Evolutionary conservation across 345 rosid species (phyloP), one percentile per base, ranked within the genome.

Genomic region (Pistacia integerrima): DNA sequence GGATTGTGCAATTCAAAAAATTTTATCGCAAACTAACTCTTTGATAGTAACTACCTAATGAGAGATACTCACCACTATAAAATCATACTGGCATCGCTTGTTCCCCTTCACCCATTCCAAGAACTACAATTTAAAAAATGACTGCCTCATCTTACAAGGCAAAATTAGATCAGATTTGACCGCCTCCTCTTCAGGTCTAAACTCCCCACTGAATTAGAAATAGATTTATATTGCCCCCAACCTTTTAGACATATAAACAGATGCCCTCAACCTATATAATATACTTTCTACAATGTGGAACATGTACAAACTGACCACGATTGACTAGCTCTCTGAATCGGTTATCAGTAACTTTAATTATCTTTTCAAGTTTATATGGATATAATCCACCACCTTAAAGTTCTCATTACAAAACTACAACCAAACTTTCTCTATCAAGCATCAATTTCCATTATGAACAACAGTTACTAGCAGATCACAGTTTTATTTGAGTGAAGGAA

Each of bases 81-180:
- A 60, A 14, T 8, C 30, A 60, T 9, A 60, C 33, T 20, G 33
- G 13, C 20, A 51, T 14, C 17, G 25, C 33, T 6, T 25, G 14
- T 55, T 64, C 66, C 54, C 77, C 56, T 3, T 41, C 46, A 18
- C 36, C 54, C 71, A 54, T 22, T 5, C 36, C 54, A 64, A 74
- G 60, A 33, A 35, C 36, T 22, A 74, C 7, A 65, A 22, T 61
- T 59, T 61, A 33, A 73, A 73, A 41, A 5, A 41, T 11, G 2
- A 18, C 51, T 49, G 51, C 52, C 22, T 63, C 49, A 49, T 63
- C 51, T 54, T 52, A 46, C 11, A 3, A 41, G 54, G 67, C 48
- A 58, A 60, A 10, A 60, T 4, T 59, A 36, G 4, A 72, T 60
- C 51, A 17, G 22, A 73, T 49, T 62, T 33, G 30, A 62, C 28